These are phyloP conservation scores for Hemisphaericaspora xylanilytica DNA, from an alignment of 1,139 yeast genomes.

Conservation along the genomic window DNA sequence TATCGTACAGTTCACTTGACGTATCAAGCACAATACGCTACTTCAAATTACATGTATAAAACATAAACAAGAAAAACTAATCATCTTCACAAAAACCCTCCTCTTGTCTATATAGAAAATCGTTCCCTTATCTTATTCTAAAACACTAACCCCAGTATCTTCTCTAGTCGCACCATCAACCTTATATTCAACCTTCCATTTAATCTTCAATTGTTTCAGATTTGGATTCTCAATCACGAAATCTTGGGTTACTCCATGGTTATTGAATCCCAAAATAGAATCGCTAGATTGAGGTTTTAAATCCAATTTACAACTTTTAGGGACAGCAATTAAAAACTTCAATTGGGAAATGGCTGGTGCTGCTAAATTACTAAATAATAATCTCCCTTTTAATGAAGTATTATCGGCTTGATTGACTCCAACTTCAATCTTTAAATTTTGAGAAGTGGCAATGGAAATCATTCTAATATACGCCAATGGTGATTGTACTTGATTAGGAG, in stretches of 20 bases:
- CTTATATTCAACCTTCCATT: slow-evolving; percentile 72
- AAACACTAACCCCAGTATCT: slow-evolving; percentile 54
- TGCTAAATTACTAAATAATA: slow-evolving; percentile 43
- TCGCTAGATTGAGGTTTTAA: slow-evolving; percentile 71
- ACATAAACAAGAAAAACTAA: background rate
- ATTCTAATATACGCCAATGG: slow-evolving; percentile 15
- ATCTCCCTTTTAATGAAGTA: slow-evolving; percentile 42
- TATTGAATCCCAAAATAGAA: slow-evolving; percentile 47
- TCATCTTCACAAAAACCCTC: background rate
- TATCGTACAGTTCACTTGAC: no score
- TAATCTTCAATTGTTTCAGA: slow-evolving; percentile 58
- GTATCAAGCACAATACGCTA: no score
- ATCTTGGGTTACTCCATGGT: slow-evolving; percentile 58
- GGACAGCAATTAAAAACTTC: slow-evolving; percentile 78
- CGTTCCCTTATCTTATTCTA: slow-evolving; percentile 18
- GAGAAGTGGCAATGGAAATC: slow-evolving; percentile 44
- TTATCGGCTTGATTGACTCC: slow-evolving; percentile 33
- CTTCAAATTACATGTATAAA: no score
- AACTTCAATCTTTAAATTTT: slow-evolving; percentile 53
- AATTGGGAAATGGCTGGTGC: slow-evolving; percentile 38
- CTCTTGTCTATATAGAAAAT: background rate
- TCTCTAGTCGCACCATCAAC: slow-evolving; percentile 47
- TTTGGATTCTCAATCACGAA: slow-evolving; percentile 56
- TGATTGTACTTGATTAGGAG: slow-evolving; percentile 34
- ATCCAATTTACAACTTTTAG: slow-evolving; percentile 63